Percentiles rank a stretch among this genome's conserved stretches.
phyloP scores from a whole-genome alignment of 257 asterid species.

The Solanum gandarillasii region DNA sequence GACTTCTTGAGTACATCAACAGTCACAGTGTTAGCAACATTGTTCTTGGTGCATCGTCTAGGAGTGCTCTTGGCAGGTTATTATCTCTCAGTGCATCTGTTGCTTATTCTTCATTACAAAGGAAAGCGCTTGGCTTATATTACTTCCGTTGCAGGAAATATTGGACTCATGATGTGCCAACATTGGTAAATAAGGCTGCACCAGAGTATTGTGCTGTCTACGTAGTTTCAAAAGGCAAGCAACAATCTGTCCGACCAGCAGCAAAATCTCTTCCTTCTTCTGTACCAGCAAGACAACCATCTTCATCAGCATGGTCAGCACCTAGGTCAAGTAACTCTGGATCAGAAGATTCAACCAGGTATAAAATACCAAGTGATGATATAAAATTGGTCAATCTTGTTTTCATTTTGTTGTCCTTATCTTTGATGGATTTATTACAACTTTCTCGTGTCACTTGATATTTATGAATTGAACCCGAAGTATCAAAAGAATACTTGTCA shows the following conservation, averaged over 20 bases:
- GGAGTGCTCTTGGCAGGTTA: slow-evolving; percentile 33
- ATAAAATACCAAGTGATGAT: background rate
- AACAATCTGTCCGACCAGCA: slow-evolving; percentile 53
- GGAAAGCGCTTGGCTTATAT: slow-evolving; percentile 7
- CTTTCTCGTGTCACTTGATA: background rate
- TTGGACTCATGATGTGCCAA: slow-evolving; percentile 51
- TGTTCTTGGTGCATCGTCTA: slow-evolving; percentile 59
- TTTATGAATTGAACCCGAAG: background rate
- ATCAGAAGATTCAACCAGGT: slow-evolving; percentile 28
- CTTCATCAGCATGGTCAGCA: background rate
- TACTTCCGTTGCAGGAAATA: slow-evolving; percentile 28
- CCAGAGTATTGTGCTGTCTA: slow-evolving; percentile 68
- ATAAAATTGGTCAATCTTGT: background rate
- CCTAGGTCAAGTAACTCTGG: slow-evolving; percentile 13
- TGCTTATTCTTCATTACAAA: background rate
- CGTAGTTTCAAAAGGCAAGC: slow-evolving; percentile 50
- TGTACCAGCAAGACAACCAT: slow-evolving; percentile 9
- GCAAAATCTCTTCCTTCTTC: slow-evolving; percentile 8
- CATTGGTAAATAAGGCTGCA: slow-evolving; percentile 55
- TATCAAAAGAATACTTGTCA: background rate
- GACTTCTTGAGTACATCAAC: slow-evolving; percentile 49
- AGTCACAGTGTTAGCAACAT: slow-evolving; percentile 28
- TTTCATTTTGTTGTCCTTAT: background rate
- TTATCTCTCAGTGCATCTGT: background rate
- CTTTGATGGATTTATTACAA: background rate